phyloP scores from a whole-genome alignment of 441 rosid species.

The Syzygium syzygioides region DNA sequence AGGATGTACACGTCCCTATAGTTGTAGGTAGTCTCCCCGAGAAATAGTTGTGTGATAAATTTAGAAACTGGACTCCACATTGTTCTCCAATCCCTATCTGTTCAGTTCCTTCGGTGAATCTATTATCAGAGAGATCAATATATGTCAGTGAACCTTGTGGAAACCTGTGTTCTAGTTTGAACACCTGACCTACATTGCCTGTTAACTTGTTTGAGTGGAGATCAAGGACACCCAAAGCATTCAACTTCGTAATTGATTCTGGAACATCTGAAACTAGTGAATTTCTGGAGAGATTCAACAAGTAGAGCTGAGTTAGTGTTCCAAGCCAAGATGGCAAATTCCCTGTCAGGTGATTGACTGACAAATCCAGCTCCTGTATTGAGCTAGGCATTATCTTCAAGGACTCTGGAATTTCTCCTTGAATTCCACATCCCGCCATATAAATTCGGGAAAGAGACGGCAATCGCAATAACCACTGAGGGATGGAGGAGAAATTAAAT shows the following conservation, averaged over 20 bases:
- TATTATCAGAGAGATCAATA: conserved; percentile 42
- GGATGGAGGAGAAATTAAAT: conserved; percentile 30
- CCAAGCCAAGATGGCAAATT: conserved; percentile 47
- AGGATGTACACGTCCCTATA: conserved; percentile 15
- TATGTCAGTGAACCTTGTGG: conserved; percentile 33
- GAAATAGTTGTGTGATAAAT: conserved; percentile 28
- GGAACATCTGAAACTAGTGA: conserved; percentile 31
- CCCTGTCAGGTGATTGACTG: conserved; percentile 33
- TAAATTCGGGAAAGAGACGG: conserved; percentile 35
- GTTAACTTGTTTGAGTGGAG: conserved; percentile 46
- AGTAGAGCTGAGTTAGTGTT: conserved; percentile 34
- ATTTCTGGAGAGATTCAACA: conserved; percentile 41
- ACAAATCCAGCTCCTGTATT: conserved; percentile 42
- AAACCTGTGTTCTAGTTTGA: conserved; percentile 27
- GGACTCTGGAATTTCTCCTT: conserved; percentile 35
- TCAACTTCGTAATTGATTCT: conserved; percentile 23
- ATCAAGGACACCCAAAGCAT: conserved; percentile 29
- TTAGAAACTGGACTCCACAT: conserved; percentile 21
- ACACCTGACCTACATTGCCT: conserved; percentile 27
- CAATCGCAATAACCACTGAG: conserved; percentile 28
- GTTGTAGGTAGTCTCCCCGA: conserved; percentile 22
- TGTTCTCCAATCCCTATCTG: conserved; percentile 25
- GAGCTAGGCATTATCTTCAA: conserved; percentile 34
- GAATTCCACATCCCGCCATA: conserved; percentile 41
- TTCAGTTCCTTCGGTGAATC: conserved; percentile 24